Percentiles rank a stretch among this genome's conserved stretches.
phyloP scores from a whole-genome alignment of 2,329 filamentous ascomycete genomes.

The Pseudonectria buxi region DNA sequence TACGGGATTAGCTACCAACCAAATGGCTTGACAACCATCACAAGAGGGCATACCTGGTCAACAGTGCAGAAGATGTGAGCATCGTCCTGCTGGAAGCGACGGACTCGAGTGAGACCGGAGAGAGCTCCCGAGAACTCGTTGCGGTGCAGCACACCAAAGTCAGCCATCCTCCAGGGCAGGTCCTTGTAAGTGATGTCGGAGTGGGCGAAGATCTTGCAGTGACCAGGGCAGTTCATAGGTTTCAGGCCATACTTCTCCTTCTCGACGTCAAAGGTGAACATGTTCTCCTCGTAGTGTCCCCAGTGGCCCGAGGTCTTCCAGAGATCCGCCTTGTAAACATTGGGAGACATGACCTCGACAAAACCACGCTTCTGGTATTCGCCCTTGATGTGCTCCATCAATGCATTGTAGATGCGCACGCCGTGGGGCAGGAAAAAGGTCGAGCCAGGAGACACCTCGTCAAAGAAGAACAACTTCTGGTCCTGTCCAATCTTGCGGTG shows the following conservation, averaged over 20 bases:
- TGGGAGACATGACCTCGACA: conserved; percentile 90
- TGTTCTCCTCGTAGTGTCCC: conserved; percentile 81
- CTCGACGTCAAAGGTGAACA: conserved; percentile 70
- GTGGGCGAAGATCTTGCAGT: conserved; percentile 82
- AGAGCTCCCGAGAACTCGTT: conserved; percentile 94
- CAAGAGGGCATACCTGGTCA: conserved; percentile 24
- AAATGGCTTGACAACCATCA: neutral
- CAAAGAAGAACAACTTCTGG: conserved; percentile 97
- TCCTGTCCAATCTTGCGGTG: conserved; percentile 91
- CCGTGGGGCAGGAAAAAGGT: conserved; percentile 91
- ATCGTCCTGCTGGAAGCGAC: conserved; percentile 94
- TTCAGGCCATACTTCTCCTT: conserved; percentile 71
- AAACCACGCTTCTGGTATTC: conserved; percentile 94
- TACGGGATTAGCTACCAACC: conserved; percentile 4
- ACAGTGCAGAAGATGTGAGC: conserved; percentile 82
- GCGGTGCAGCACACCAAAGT: conserved; percentile 91
- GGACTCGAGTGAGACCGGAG: conserved; percentile 82
- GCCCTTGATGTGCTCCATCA: conserved; percentile 72
- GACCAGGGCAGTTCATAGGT: conserved; percentile 97
- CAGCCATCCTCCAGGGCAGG: conserved; percentile 84
- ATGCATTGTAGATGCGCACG: conserved; percentile 84
- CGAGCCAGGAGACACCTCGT: conserved; percentile 86
- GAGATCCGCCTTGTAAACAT: conserved; percentile 84
- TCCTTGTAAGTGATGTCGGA: conserved; percentile 77
- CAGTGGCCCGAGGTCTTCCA: conserved; percentile 97